Evolutionary conservation across 768 basidiomycete genomes (phyloP).

Genomic region (Pulveroboletus sp.): DNA sequence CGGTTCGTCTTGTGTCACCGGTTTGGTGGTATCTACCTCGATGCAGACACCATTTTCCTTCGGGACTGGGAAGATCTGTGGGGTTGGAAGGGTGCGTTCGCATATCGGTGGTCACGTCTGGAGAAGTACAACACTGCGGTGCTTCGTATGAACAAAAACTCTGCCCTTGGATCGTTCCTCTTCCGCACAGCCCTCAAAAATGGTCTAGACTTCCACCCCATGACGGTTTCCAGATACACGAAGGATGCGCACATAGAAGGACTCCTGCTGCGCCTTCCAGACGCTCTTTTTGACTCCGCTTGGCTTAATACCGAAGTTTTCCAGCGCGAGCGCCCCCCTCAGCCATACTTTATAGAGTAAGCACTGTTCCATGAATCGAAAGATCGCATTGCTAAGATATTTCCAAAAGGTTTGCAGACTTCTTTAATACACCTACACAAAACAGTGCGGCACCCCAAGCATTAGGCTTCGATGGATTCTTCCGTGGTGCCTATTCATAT

Average conservation of each 20-base stretch:
- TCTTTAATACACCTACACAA: constrained; percentile 76
- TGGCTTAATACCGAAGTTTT: constrained; percentile 94
- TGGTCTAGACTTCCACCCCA: constrained; percentile 93
- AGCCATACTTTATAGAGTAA: constrained; percentile 88
- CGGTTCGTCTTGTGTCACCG: constrained; percentile 96
- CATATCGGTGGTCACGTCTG: constrained; percentile 92
- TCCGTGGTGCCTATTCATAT: constrained; percentile 92
- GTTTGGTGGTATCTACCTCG: constrained; percentile 94
- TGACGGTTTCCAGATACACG: constrained; percentile 87
- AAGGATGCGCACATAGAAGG: constrained; percentile 85
- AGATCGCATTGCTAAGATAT: neutral
- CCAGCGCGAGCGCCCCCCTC: constrained; percentile 89
- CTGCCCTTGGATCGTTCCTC: constrained; percentile 87
- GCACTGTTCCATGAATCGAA: constrained; percentile 16
- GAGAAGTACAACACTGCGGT: constrained; percentile 97
- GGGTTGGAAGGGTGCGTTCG: constrained; percentile 96
- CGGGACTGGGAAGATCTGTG: constrained; percentile 99
- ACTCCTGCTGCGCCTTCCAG: constrained; percentile 83
- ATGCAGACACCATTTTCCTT: constrained; percentile 92
- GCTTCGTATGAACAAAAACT: constrained; percentile 87
- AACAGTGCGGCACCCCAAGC: constrained; percentile 81
- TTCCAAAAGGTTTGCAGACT: constrained; percentile 68
- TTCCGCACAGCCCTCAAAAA: constrained; percentile 95
- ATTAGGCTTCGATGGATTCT: constrained; percentile 92
- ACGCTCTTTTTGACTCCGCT: constrained; percentile 94